Evolutionary conservation across 495 filamentous ascomycete genomes (phyloP), one percentile per base, ranked within the genome.

Genomic region (Podospora pseudopauciseta): DNA sequence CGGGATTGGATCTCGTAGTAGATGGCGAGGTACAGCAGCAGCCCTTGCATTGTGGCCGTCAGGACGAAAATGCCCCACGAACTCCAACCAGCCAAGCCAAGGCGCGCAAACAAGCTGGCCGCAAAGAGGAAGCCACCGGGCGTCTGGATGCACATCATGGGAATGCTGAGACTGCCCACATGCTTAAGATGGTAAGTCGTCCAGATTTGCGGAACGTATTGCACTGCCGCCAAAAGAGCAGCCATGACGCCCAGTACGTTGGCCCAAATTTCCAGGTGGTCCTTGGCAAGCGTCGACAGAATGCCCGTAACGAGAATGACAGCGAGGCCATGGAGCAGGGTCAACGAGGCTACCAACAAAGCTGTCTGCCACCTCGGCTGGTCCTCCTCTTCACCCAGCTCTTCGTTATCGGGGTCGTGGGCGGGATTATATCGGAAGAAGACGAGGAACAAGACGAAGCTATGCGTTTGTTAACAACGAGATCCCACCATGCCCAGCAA

Each of bases 101-200:
- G 83, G 59, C 95, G 86, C 13, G 86, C 89, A 19, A 90, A 91
- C 39, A 99, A 78, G 79, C 94, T 98, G 19, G 82, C 88, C 2
- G 94, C 92, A 83, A 94, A 98, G 23, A 98, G 80, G 72, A 96
- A 89, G 69, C 90, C 90, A 6, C 95, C 95, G 0, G 95, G 95
- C 0, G 94, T 97, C 77, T 99, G 95, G 57, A 98, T 97, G 76
- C 90, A 90, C 95, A 99, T 99, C 92, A 97, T 98, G 1, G 93
- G 91, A 66, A 99, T 94, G 74, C 92, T 96, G 67, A 99, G 78
- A 74, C 92, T 96, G 49, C 92, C 92, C 1, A 96, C 90, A 69
- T 91, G 88, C 74, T 92, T 90, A 62, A 97, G 81, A 49, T 81
- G 85, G 80, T 92, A 94, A 1, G 95, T 99, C 32, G 90, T 97